Evolutionary conservation across 345 rosid species (phyloP).

Genomic region (Eucalyptus pauciflora): DNA sequence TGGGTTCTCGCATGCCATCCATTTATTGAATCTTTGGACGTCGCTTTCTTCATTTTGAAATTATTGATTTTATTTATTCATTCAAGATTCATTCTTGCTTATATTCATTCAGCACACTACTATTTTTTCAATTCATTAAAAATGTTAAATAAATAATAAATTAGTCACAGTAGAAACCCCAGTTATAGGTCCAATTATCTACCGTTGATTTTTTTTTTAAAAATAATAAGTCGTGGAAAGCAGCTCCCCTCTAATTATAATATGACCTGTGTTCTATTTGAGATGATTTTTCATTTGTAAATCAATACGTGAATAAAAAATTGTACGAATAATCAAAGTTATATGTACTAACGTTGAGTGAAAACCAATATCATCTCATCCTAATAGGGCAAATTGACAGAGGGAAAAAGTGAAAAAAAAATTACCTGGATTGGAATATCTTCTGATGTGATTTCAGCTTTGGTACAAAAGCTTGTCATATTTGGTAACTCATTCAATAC

Average conservation of each 20-base stretch:
- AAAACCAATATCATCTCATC: background rate
- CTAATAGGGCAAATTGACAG: background rate
- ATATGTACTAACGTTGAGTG: background rate
- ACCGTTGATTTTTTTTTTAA: background rate
- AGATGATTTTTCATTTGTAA: background rate
- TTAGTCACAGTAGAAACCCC: background rate
- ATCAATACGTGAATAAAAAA: background rate
- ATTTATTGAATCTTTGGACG: no score
- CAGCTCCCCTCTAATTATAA: background rate
- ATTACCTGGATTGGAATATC: background rate
- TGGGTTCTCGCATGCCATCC: no score
- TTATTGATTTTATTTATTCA: no score
- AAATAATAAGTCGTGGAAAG: background rate
- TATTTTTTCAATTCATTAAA: background rate
- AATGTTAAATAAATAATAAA: background rate
- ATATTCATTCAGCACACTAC: no score
- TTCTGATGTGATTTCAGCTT: background rate
- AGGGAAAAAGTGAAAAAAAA: no score
- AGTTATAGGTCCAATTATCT: background rate
- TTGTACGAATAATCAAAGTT: background rate
- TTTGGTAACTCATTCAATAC: accelerated
- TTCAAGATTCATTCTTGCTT: background rate
- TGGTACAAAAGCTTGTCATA: background rate
- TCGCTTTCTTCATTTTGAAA: no score
- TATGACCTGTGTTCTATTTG: background rate